phyloP scores from a whole-genome alignment of 768 basidiomycete species.

The Leccinum barrowsii region DNA sequence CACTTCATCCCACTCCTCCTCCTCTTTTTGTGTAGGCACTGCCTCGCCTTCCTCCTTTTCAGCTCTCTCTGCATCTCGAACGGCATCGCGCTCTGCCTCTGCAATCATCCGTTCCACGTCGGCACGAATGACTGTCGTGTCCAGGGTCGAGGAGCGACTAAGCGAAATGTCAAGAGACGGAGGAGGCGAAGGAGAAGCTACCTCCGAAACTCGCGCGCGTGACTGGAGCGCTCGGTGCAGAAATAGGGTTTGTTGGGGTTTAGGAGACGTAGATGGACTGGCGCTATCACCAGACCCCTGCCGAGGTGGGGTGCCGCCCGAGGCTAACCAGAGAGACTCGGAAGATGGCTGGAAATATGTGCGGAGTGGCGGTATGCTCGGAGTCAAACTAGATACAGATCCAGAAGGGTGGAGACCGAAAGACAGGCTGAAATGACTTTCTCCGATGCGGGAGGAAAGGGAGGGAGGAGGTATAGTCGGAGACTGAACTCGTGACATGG shows the following conservation, averaged over 20 bases:
- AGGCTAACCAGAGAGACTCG: background rate
- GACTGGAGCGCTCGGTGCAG: constrained; percentile 20
- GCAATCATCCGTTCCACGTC: constrained; percentile 15
- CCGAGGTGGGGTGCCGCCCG: background rate
- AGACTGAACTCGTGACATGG: constrained; percentile 2
- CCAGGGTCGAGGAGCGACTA: constrained; percentile 7
- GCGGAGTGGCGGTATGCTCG: constrained; percentile 7
- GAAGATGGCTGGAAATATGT: background rate
- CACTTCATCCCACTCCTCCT: background rate
- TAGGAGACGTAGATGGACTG: background rate
- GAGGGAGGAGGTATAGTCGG: background rate
- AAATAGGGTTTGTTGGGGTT: constrained; percentile 9
- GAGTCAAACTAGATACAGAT: background rate
- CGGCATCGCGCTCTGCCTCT: constrained; percentile 13
- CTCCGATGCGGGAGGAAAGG: background rate
- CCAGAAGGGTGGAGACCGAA: background rate
- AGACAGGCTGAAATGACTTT: constrained; percentile 1
- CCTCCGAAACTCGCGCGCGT: constrained; percentile 18
- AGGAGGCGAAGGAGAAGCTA: background rate
- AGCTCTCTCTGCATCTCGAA: constrained; percentile 11
- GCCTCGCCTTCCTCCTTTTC: background rate
- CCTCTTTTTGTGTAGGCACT: background rate
- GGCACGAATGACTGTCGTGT: background rate
- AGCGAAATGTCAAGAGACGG: constrained; percentile 2
- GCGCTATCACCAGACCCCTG: background rate